Evolutionary conservation across 441 rosid species (phyloP), one percentile per base, ranked within the genome.

Genomic region (Breynia disticha): DNA sequence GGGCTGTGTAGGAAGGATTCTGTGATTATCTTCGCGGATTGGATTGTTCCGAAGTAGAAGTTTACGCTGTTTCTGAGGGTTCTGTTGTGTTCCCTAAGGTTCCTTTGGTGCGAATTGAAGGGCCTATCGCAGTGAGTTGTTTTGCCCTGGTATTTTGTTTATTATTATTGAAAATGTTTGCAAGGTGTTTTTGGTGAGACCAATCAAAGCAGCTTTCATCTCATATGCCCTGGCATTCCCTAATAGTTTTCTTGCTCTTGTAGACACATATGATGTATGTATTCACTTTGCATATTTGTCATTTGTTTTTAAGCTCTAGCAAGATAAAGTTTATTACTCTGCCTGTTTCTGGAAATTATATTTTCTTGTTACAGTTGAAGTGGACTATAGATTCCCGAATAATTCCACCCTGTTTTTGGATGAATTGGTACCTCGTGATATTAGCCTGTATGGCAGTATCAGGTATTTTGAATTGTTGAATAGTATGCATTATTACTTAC

Each of bases 171-270:
- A 7, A 24, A 18, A 43, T 63, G 82, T 35, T 65, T 81, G 12
- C 35, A 62, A 47, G 80, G 80, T 45, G 55, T 56, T 58, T 90
- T 84, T 56, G 86, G 87, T 35, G 95, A 87, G 79, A 90, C 96
- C 53, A 90, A 90, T 71, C 82, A 83, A 67, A 87, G 97, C 97
- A 48, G 96, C 97, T 46, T 90, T 90, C 69, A 79, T 76, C 20
- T 83, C 95, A 19, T 90, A 90, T 62, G 97, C 97, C 55, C 59
- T 87, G 77, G 96, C 97, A 10, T 90, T 90, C 68, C 97, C 97
- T 32, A 72, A 59, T 9, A 69, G 71, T 72, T 83, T 90, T 71
- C 74, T 84, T 28, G 95, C 97, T 59, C 96, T 90, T 60, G 95
- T 90, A 15, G 96, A 90, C 66, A 90, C 97, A 56, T 87, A 90